Evolutionary conservation across 768 basidiomycete genomes (phyloP).

Genomic region (Suillus subaureus): DNA sequence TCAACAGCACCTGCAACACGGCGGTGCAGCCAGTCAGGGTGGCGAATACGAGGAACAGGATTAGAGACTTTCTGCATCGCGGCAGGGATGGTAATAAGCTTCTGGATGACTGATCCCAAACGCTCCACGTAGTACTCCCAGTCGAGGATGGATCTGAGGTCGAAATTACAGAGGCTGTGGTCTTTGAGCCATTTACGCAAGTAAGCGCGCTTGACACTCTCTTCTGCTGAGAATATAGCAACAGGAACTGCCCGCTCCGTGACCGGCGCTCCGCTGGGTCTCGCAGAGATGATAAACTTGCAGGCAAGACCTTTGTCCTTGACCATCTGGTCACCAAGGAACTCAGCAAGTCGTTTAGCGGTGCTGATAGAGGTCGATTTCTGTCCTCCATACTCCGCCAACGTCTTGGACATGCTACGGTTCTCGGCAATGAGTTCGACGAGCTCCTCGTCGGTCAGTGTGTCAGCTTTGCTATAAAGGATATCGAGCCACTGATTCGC

Average conservation of each 20-base stretch:
- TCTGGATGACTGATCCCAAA: slow-evolving; percentile 96
- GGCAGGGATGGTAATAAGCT: slow-evolving; percentile 97
- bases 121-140: slow-evolving; percentile 99
- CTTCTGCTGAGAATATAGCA: slow-evolving; percentile 97
- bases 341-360: slow-evolving; percentile 92
- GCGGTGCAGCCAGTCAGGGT: slow-evolving; percentile 96
- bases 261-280: slow-evolving; percentile 90
- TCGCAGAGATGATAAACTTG: slow-evolving; percentile 97
- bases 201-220: slow-evolving; percentile 84
- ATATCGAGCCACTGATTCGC: slow-evolving; percentile 98
- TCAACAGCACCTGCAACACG: slow-evolving; percentile 88
- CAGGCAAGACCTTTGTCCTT: slow-evolving; percentile 99
- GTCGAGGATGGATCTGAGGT: slow-evolving; percentile 91
- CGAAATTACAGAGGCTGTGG: slow-evolving; percentile 82
- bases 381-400: slow-evolving; percentile 94
- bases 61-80: slow-evolving; percentile 98
- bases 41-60: slow-evolving; percentile 92
- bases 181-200: slow-evolving; percentile 98
- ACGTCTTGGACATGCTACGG: slow-evolving; percentile 94
- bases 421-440: slow-evolving; percentile 99
- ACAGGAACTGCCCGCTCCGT: slow-evolving; percentile 97
- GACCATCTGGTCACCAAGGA: slow-evolving; percentile 97
- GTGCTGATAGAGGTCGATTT: slow-evolving; percentile 99
- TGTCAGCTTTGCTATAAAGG: slow-evolving; percentile 84
- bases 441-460: slow-evolving; percentile 85